These are phyloP conservation scores for Nitzschia putrida DNA, from an alignment of 108 stramenopile species.

Conservation along the genomic window DNA sequence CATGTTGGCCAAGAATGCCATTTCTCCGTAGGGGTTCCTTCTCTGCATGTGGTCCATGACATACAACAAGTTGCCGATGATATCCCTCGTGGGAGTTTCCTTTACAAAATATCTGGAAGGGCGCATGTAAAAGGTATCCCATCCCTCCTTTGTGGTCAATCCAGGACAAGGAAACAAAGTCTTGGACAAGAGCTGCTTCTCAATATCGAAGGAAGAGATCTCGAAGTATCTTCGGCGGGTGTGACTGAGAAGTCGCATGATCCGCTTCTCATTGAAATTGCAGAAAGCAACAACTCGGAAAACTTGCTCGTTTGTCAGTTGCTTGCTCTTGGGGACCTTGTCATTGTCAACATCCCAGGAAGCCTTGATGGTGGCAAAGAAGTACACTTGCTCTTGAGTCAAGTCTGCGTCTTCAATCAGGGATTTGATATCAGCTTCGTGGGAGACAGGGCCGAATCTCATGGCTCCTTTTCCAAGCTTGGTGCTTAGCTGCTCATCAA, in stretches of 20 bases:
- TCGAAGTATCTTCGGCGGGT: neutral
- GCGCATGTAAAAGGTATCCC: constrained; percentile 54
- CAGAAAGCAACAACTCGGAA: neutral
- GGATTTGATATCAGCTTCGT: constrained; percentile 20
- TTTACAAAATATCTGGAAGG: constrained; percentile 49
- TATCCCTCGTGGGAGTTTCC: constrained; percentile 29
- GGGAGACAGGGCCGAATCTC: constrained; percentile 30
- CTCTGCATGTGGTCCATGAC: constrained; percentile 40
- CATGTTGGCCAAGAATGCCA: constrained; percentile 62
- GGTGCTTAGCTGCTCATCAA: too few relatives aligned
- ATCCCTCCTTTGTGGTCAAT: constrained; percentile 40
- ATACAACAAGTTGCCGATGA: constrained; percentile 55
- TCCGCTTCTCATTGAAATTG: neutral
- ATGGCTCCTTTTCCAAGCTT: constrained; percentile 30
- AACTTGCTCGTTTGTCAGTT: neutral
- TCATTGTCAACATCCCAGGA: too few relatives aligned
- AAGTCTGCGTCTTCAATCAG: neutral
- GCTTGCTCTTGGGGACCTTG: neutral
- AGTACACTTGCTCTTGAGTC: too few relatives aligned
- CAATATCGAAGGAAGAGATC: neutral
- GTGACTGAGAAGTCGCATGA: neutral
- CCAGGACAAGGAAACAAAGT: constrained; percentile 56
- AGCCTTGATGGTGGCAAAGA: too few relatives aligned
- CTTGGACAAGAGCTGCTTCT: constrained; percentile 25
- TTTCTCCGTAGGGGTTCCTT: constrained; percentile 20